Percentiles rank a stretch among this genome's conserved stretches.
Conservation (phyloP, 2,329 filamentous ascomycete species). For the Lachnum nothofagi region DNA sequence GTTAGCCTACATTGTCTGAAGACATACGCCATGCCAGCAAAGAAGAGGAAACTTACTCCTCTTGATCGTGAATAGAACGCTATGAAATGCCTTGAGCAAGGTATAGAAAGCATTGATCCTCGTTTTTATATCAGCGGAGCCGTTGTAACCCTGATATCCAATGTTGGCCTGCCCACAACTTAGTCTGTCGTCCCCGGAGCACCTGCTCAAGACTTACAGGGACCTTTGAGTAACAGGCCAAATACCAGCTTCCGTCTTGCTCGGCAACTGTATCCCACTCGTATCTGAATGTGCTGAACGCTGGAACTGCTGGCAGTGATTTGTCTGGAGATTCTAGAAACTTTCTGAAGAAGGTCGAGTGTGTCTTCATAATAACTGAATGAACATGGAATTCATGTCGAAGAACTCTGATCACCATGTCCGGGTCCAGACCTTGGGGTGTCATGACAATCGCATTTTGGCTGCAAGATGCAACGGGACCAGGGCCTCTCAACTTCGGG, state of each 20-base stretch:
- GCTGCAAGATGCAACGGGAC: too few species aligned
- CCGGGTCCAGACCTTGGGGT: background rate
- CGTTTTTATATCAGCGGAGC: background rate
- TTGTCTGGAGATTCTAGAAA: slow-evolving; percentile 5
- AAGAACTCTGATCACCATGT: background rate
- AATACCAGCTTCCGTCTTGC: background rate
- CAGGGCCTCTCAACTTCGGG: too few species aligned
- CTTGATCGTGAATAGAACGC: background rate
- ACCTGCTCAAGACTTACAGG: background rate
- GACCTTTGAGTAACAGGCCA: background rate
- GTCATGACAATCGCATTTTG: background rate
- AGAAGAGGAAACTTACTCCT: too few species aligned
- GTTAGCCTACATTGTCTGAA: too few species aligned
- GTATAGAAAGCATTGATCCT: background rate
- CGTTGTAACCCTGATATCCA: background rate
- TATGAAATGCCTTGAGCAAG: background rate
- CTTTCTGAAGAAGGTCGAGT: slow-evolving; percentile 1
- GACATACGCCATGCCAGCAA: too few species aligned
- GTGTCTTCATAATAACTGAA: background rate
- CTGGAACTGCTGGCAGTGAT: background rate
- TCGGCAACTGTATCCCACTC: slow-evolving; percentile 2
- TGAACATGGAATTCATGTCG: background rate
- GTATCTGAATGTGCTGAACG: background rate
- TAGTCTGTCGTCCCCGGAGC: background rate
- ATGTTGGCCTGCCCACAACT: background rate